Percentiles rank a stretch among this genome's conserved stretches.
These are phyloP conservation scores for Penicillium sp. DNA, from an alignment of 2,329 filamentous ascomycete genomes.

Conservation along the genomic window DNA sequence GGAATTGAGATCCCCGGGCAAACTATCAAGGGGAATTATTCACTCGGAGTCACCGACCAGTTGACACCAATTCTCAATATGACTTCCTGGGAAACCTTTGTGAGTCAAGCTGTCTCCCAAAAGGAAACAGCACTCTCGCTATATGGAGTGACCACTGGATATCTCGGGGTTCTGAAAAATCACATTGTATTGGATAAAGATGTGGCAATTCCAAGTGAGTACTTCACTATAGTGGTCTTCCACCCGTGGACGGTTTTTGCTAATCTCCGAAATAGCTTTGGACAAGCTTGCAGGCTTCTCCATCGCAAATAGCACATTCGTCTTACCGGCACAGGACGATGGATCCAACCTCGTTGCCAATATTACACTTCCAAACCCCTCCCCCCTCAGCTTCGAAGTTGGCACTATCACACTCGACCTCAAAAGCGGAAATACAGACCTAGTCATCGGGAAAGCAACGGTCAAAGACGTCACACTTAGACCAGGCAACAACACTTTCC, in stretches of 20 bases:
- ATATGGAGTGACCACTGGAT: conserved; percentile 15
- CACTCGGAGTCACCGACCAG: conserved; percentile 12
- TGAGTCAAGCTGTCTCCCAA: conserved; percentile 16
- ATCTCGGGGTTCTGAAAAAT: conserved; percentile 21
- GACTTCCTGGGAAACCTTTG: conserved; percentile 18
- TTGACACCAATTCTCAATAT: conserved; percentile 15
- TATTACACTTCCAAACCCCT: conserved; percentile 22
- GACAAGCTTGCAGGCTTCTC: conserved; percentile 21
- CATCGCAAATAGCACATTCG: conserved; percentile 20
- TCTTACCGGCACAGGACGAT: conserved; percentile 19
- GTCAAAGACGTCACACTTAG: conserved; percentile 16
- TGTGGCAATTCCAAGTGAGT: conserved; percentile 15
- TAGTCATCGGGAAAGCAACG: conserved; percentile 20
- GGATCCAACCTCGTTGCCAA: conserved; percentile 25
- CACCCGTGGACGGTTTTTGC: background rate
- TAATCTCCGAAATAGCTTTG: conserved; percentile 13
- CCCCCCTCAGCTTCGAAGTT: conserved; percentile 20
- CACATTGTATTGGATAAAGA: conserved; percentile 21
- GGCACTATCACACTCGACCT: conserved; percentile 22
- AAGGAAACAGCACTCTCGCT: conserved; percentile 16
- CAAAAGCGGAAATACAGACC: conserved; percentile 14
- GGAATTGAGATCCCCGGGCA: conserved; percentile 19
- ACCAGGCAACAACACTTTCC: conserved; percentile 23
- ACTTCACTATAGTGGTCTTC: no score
- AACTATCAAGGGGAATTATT: conserved; percentile 24